Conservation (phyloP, 108 stramenopile species). For the Cyclotella cryptica region DNA sequence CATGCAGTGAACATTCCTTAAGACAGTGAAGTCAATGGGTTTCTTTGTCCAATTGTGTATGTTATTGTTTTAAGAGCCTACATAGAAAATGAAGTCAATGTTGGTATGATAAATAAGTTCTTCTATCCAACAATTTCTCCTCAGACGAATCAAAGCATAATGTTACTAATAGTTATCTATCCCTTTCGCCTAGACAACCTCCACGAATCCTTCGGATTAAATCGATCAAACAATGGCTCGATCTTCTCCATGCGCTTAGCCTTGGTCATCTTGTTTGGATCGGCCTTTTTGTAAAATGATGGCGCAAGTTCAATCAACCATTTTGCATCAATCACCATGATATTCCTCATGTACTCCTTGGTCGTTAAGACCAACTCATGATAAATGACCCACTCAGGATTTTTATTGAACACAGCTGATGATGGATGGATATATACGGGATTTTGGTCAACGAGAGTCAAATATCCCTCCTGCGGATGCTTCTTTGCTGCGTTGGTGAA, state of each 20-base stretch:
- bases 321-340: constrained; percentile 98
- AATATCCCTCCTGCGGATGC: constrained; percentile 98
- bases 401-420: constrained; percentile 97
- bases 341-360: constrained; percentile 99
- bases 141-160: background rate
- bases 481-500: constrained; percentile 99
- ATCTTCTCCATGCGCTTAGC: constrained; percentile 98
- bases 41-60: too few relatives aligned
- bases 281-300: constrained; percentile 94
- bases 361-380: constrained; percentile 98
- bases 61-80: too few relatives aligned
- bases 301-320: constrained; percentile 99
- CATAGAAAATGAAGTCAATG: too few relatives aligned
- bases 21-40: too few relatives aligned
- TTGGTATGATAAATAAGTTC: too few relatives aligned
- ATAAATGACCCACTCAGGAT: constrained; percentile 98
- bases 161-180: constrained; percentile 41
- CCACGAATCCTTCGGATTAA: constrained; percentile 95
- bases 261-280: constrained; percentile 94
- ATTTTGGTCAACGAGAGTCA: constrained; percentile 97
- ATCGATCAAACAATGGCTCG: constrained; percentile 97
- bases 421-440: constrained; percentile 98
- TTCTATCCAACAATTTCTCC: background rate
- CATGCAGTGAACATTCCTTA: too few relatives aligned
- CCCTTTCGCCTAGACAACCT: constrained; percentile 92